These are phyloP conservation scores for Magnolia changhungtana DNA, from an alignment of 164 flowering plant genomes.

Conservation along the genomic window DNA sequence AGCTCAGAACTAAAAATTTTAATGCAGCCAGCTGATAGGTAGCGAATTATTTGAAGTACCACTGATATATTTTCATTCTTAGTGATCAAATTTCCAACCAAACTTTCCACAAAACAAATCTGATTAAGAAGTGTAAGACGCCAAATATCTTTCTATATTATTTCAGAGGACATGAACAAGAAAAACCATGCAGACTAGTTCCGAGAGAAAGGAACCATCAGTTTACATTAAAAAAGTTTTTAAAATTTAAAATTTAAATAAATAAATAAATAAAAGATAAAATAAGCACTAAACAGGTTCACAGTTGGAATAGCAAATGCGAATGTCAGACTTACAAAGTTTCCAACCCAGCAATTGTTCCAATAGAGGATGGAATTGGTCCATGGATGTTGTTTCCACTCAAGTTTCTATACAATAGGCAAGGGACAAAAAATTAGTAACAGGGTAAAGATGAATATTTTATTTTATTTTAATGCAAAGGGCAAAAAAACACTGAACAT, in stretches of 20 bases:
- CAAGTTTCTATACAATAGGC: slow-evolving; percentile 55
- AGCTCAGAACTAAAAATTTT: too few species aligned
- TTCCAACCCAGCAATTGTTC: slow-evolving; percentile 54
- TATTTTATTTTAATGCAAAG: not conserved
- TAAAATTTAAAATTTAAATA: too few species aligned
- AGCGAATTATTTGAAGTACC: not conserved
- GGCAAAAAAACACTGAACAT: slow-evolving; percentile 1
- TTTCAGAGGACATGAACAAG: not conserved
- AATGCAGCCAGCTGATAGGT: too few species aligned
- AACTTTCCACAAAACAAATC: too few species aligned
- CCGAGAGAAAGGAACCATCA: not conserved
- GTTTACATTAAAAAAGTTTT: too few species aligned
- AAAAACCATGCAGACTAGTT: not conserved
- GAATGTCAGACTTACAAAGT: slow-evolving; percentile 52
- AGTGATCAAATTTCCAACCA: not conserved
- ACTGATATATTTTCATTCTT: not conserved
- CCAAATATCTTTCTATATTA: not conserved
- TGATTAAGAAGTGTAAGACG: not conserved
- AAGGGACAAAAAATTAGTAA: not conserved
- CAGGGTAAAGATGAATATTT: not conserved
- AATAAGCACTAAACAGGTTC: not conserved
- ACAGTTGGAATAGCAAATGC: not conserved
- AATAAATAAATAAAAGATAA: too few species aligned
- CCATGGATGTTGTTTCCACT: slow-evolving; percentile 88
- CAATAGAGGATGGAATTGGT: slow-evolving; percentile 69